These are phyloP conservation scores for Phaeotremella skinneri DNA, from an alignment of 768 basidiomycete genomes.

Conservation along the genomic window DNA sequence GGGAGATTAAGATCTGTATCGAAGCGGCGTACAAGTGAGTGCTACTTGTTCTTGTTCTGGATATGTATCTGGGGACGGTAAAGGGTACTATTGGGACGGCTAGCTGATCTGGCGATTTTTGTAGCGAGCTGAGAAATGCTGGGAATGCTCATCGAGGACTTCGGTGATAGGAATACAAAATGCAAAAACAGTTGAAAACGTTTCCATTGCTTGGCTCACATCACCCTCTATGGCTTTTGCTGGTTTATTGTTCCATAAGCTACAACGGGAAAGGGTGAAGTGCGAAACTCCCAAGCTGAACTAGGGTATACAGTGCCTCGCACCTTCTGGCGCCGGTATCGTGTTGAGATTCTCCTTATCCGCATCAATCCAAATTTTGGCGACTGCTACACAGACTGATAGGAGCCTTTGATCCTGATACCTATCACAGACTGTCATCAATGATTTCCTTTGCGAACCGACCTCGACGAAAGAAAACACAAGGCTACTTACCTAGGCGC, in stretches of 20 bases:
- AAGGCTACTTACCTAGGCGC: slow-evolving; percentile 29
- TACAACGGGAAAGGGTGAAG: too few species aligned
- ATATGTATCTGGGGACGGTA: background rate
- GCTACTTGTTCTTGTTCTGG: background rate
- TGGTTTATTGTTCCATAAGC: slow-evolving; percentile 1
- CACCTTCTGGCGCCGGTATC: slow-evolving; percentile 13
- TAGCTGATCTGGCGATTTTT: background rate
- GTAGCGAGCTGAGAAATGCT: slow-evolving; percentile 20
- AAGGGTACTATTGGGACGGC: background rate
- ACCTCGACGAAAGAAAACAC: background rate
- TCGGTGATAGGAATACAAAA: slow-evolving; percentile 5
- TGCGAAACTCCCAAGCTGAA: too few species aligned
- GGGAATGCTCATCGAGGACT: slow-evolving; percentile 13
- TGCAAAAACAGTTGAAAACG: slow-evolving; percentile 27
- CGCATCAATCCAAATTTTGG: slow-evolving; percentile 23
- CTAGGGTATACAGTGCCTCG: slow-evolving; percentile 4
- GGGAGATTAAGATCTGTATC: slow-evolving; percentile 81
- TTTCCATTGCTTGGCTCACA: too few species aligned
- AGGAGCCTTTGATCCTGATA: slow-evolving; percentile 44
- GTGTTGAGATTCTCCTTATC: slow-evolving; percentile 26
- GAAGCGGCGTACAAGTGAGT: slow-evolving; percentile 78
- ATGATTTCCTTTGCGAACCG: background rate
- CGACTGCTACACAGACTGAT: slow-evolving; percentile 32
- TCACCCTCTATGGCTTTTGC: too few species aligned
- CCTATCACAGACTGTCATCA: slow-evolving; percentile 11